Evolutionary conservation across 139 green algal genomes (phyloP).

Genomic region (Ettlia oleoabundans): DNA sequence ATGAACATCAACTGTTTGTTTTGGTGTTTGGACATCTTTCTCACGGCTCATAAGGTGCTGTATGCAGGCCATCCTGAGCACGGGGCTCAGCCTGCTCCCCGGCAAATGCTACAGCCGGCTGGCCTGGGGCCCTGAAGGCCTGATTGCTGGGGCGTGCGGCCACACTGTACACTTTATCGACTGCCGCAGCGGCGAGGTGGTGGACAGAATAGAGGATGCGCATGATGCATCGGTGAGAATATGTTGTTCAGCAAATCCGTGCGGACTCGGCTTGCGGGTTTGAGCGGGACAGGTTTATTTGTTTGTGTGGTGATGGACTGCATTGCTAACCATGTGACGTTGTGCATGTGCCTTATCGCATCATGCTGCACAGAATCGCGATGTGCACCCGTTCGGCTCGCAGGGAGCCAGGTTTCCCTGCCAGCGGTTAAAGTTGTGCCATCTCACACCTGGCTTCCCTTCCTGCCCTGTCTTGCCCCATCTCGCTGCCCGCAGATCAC

Average conservation of each 20-base stretch:
- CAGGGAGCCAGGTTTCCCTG: too few relatives aligned
- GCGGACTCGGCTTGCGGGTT: not conserved
- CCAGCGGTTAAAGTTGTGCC: too few relatives aligned
- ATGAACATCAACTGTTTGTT: too few relatives aligned
- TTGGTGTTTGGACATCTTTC: not conserved
- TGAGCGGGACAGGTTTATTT: not conserved
- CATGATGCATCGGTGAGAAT: conserved; percentile 35
- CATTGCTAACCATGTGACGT: too few relatives aligned
- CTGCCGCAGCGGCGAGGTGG: conserved; percentile 16
- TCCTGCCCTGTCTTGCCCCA: not conserved
- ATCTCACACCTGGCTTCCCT: not conserved
- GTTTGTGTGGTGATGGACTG: not conserved
- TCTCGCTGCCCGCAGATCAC: conserved; percentile 18
- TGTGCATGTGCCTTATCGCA: too few relatives aligned
- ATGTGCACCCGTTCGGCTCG: not conserved
- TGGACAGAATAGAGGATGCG: conserved; percentile 40
- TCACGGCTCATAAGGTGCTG: too few relatives aligned
- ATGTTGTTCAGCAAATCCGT: not conserved
- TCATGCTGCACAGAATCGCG: too few relatives aligned
- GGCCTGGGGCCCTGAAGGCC: conserved; percentile 29
- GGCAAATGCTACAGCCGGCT: conserved; percentile 37
- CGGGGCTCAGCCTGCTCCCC: conserved; percentile 26
- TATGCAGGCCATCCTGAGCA: conserved; percentile 17
- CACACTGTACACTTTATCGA: conserved; percentile 48
- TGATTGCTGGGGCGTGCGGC: conserved; percentile 37